phyloP scores from a whole-genome alignment of 2,329 filamentous ascomycete species.

The Colletotrichum australisinense region DNA sequence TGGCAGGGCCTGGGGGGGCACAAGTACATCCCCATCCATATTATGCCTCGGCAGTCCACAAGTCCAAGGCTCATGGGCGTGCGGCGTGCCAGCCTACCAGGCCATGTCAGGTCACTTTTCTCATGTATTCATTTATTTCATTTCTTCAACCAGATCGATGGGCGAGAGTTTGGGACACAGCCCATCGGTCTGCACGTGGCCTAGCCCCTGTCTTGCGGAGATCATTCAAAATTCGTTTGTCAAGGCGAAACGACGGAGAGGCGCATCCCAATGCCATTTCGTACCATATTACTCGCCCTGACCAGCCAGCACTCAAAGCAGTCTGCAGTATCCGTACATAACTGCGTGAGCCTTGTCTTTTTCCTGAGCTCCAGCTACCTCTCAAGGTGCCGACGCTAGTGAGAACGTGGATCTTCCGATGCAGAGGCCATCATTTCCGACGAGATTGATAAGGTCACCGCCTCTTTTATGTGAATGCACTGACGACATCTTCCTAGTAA shows the following conservation, averaged over 20 bases:
- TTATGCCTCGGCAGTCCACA: conserved; percentile 6
- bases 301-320: neutral
- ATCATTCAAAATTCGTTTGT: conserved; percentile 3
- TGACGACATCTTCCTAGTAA: conserved; percentile 20
- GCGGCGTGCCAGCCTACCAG: too few relatives aligned
- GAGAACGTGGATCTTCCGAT: neutral
- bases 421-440: conserved; percentile 10
- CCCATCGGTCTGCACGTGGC: conserved; percentile 16
- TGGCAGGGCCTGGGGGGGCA: neutral
- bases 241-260: conserved; percentile 25
- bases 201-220: neutral
- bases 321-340: too few relatives aligned
- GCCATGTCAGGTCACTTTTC: neutral
- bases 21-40: neutral
- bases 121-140: neutral
- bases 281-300: neutral
- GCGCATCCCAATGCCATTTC: conserved; percentile 1
- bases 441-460: conserved; percentile 25
- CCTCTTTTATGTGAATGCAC: conserved; percentile 6
- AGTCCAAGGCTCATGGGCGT: too few relatives aligned
- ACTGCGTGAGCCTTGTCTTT: neutral
- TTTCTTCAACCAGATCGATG: neutral
- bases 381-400: conserved; percentile 29
- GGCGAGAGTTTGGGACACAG: neutral
- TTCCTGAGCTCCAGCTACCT: neutral